Percentiles rank a stretch among this genome's conserved stretches.
Evolutionary conservation across 441 rosid species (phyloP).

Genomic region (Codiaeum variegatum): DNA sequence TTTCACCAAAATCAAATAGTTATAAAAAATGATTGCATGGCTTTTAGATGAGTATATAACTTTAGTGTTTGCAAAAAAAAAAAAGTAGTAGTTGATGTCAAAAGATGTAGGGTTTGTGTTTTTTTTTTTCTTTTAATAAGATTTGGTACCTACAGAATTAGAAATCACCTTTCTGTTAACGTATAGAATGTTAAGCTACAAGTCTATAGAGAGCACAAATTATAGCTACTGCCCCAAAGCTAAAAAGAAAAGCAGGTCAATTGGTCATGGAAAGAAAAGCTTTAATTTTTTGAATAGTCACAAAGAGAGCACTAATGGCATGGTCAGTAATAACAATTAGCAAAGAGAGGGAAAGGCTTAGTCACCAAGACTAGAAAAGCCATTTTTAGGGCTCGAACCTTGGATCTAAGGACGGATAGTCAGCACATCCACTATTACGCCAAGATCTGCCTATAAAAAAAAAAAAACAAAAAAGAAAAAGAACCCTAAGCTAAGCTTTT

Average conservation of each 20-base stretch:
- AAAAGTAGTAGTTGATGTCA: constrained; percentile 5
- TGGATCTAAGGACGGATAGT: no score
- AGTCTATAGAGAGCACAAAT: not conserved
- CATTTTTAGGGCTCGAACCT: no score
- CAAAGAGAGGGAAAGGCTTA: constrained; percentile 27
- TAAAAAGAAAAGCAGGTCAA: not conserved
- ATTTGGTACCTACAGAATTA: constrained; percentile 9
- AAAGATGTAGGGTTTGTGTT: constrained; percentile 12
- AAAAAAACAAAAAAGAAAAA: constrained; percentile 17
- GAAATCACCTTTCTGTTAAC: not conserved
- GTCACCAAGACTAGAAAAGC: constrained; percentile 30
- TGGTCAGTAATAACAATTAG: constrained; percentile 22
- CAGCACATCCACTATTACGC: no score
- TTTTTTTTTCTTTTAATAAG: not conserved
- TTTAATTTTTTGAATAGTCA: not conserved
- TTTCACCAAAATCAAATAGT: not conserved
- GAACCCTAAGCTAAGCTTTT: constrained; percentile 31
- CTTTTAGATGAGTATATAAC: constrained; percentile 3
- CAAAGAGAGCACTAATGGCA: constrained; percentile 14
- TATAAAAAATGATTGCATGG: constrained; percentile 27
- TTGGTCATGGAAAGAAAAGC: not conserved
- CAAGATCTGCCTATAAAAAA: no score
- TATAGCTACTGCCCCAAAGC: not conserved
- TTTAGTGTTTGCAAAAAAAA: constrained; percentile 15
- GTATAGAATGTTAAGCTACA: constrained; percentile 9